Base-by-base conservation (phyloP, 176 grass and related monocot genomes). In the Aegilops tauschii region DNA sequence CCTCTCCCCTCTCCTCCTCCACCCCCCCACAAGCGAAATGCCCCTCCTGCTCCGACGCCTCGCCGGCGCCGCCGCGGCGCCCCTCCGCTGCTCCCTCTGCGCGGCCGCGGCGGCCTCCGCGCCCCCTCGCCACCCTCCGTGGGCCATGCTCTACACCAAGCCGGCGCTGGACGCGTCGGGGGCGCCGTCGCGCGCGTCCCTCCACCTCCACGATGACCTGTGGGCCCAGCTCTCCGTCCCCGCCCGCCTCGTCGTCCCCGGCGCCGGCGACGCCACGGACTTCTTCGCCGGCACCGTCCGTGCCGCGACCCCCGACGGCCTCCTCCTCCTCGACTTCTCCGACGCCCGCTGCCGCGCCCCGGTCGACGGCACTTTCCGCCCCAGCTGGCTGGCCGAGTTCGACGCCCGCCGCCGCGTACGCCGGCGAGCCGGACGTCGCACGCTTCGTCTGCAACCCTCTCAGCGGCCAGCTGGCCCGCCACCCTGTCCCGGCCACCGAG, bases 301-400 rank as follows among this genome's bases (percentile, higher is more conserved):
- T 62, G 49, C 71, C 62, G 23, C 80, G 7, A 87, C 61, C 86
- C 32, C 61, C 86, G 79, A 87, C 79, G 86, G 79, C 69, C 79
- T 68, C 59, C 70, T 87, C 79, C 86, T 87, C 32, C 61, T 87
- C 86, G 10, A 67, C 21, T 87, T 76, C 61, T 3, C 10, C 69
- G 79, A 76, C 23, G 2, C 13, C 61, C 70, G 39, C 77, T n/a
- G 18, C n/a, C n/a, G 14, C 61, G 21, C 27, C 3, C 78, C 78
- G 13, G 3, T 54, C 61, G 11, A 17, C 70, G 11, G 21, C 44
- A 66, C 20, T 29, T 6, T 20, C 32, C 44, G 69, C 69, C 31
- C 5, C 37, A 16, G 18, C 12, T 9, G 20, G 69, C 2, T 13
- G 0, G 1, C 8, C 61, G 18, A 54, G 9, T 2, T 52, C 42